Evolutionary conservation across 2,329 filamentous ascomycete species (phyloP), one percentile per base, ranked within the genome.

Genomic region (Neopestalotiopsis sp.): DNA sequence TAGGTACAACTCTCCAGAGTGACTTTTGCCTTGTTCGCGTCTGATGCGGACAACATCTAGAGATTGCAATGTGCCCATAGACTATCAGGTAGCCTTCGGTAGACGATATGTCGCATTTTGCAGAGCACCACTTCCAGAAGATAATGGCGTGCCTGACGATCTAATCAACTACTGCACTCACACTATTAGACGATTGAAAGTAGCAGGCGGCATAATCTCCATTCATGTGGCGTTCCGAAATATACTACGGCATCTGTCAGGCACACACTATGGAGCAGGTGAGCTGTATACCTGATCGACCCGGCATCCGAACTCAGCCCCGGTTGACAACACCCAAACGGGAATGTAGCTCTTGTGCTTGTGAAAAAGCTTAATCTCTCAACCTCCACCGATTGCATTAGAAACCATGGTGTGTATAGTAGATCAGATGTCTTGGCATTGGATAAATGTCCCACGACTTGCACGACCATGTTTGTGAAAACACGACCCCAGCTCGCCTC

Each of bases 401-500:
- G 45, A 20, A 53, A 24, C 1, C n/a, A 53, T 53, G 45, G 24
- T 10, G 45, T 24, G 17, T 53, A 53, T 53, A 53, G 20, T 24
- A 61, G 32, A 61, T 38, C 14, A 24, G 30, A 61, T 17, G 28
- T 61, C 57, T 61, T 61, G 57, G 57, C 57, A 38, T 24, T 61
- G 32, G 28, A 30, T 61, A 61, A 24, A 38, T 7, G 30, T 24
- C 24, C n/a, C 20, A 20, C 17, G 57, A 17, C 10, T 61, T 5
- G 57, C 4, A 0, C 13, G 28, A 14, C n/a, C 32, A 32, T 20
- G 57, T 17, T 24, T 3, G 45, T 10, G 9, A 17, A 53, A n/a
- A 53, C 45, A 53, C 45, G 45, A 17, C 17, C 45, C 24, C 45
- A 17, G 17, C 45, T 53, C 9, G 45, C 17, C 45, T n/a, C 45